Evolutionary conservation across 768 basidiomycete species (phyloP).

Genomic region (Panaeolus papilionaceus): DNA sequence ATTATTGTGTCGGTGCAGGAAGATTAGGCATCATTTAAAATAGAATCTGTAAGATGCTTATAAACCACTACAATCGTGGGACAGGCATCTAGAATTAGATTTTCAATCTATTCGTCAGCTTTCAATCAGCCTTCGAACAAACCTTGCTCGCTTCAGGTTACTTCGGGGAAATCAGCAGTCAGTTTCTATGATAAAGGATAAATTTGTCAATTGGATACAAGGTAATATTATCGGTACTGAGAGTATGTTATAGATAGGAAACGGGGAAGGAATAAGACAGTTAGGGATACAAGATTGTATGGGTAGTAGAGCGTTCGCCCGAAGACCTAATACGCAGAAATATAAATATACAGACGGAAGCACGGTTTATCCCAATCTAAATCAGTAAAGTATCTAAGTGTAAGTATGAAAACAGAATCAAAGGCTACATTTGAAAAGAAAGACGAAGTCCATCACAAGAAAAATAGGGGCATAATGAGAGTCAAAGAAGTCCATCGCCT

Average conservation of each 20-base stretch:
- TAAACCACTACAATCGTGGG: background rate
- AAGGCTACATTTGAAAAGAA: conserved; percentile 1
- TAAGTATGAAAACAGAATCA: background rate
- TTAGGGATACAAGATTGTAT: background rate
- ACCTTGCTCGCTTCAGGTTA: no score
- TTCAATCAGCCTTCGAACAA: no score
- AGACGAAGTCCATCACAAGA: background rate
- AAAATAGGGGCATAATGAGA: background rate
- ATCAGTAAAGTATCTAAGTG: background rate
- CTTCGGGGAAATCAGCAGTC: background rate
- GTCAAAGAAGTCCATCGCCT: background rate
- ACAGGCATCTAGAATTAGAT: background rate
- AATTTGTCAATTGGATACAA: background rate
- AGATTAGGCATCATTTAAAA: background rate
- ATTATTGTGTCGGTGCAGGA: background rate
- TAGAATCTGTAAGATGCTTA: background rate
- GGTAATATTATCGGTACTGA: background rate
- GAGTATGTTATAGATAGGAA: background rate
- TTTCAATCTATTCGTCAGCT: background rate
- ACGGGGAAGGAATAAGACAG: background rate
- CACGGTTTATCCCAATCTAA: conserved; percentile 4
- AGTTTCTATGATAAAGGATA: background rate
- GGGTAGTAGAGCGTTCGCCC: background rate
- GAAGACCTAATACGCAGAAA: background rate
- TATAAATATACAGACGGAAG: conserved; percentile 3